These are phyloP conservation scores for Cenchrus fungigraminus DNA, from an alignment of 176 grass and related monocot genomes.

Conservation along the genomic window DNA sequence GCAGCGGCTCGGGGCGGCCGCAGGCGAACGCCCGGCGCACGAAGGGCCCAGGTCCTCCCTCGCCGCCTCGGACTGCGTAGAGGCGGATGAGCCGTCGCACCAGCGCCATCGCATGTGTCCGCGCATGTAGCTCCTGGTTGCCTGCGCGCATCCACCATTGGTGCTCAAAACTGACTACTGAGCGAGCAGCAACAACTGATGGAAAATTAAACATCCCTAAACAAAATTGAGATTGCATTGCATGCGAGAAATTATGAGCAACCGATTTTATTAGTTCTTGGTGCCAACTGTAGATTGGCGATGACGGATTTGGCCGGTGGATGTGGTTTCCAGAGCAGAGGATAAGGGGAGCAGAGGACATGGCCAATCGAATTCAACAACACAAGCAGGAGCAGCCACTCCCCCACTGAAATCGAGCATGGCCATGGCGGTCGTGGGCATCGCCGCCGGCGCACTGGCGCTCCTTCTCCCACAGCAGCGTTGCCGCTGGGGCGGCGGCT, in stretches of 20 bases:
- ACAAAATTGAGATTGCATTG: too few relatives aligned
- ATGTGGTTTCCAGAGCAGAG: neutral
- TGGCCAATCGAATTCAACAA: conserved; percentile 7
- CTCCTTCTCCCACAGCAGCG: conserved; percentile 14
- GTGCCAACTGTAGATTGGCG: too few relatives aligned
- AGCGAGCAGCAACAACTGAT: too few relatives aligned
- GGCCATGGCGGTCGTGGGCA: conserved; percentile 55
- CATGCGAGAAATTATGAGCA: too few relatives aligned
- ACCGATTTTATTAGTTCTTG: too few relatives aligned
- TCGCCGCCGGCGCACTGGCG: conserved; percentile 34
- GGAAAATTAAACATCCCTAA: too few relatives aligned
- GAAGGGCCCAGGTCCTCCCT: conserved; percentile 88
- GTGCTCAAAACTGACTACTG: too few relatives aligned
- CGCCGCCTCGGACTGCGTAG: conserved; percentile 49
- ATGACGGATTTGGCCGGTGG: too few relatives aligned
- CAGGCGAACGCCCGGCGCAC: conserved; percentile 69
- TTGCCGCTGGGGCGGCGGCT: neutral
- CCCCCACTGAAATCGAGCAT: conserved; percentile 33
- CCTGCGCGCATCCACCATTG: conserved; percentile 54
- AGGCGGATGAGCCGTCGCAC: neutral
- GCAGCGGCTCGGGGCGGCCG: conserved; percentile 67
- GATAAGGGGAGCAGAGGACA: conserved; percentile 45
- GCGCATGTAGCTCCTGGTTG: conserved; percentile 38
- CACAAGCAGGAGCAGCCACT: neutral
- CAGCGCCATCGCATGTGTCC: neutral